phyloP scores from a whole-genome alignment of 768 basidiomycete genomes.

The Suillus tomentosus region DNA sequence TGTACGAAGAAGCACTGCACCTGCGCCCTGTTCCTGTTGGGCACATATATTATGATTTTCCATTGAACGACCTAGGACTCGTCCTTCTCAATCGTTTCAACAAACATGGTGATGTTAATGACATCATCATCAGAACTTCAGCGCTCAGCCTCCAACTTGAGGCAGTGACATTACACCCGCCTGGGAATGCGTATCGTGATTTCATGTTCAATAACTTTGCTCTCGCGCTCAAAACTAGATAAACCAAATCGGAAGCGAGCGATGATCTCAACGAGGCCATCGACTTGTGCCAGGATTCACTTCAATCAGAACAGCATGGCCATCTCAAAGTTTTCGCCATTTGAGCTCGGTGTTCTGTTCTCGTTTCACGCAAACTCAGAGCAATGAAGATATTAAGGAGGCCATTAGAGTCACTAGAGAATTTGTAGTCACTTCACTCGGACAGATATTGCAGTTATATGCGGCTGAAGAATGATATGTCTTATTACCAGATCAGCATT shows the following conservation, averaged over 20 bases:
- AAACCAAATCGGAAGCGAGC: not conserved
- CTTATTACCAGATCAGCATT: too few species aligned
- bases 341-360: constrained; percentile 13
- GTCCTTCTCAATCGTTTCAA: not conserved
- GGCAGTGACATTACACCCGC: not conserved
- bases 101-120: not conserved
- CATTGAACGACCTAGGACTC: not conserved
- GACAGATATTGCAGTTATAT: not conserved
- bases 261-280: not conserved
- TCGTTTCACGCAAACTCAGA: not conserved
- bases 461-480: too few species aligned
- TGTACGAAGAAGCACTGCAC: not conserved
- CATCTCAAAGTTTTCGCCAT: not conserved
- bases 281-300: not conserved
- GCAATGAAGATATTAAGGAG: constrained; percentile 6
- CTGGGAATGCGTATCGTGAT: not conserved
- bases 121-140: not conserved
- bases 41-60: not conserved
- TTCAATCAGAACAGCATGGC: not conserved
- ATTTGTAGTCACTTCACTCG: constrained; percentile 12
- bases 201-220: not conserved
- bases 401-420: constrained; percentile 7
- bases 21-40: not conserved
- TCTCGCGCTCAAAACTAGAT: not conserved
- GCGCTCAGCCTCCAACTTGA: not conserved